Conservation (phyloP, 495 filamentous ascomycete species). For the Penicillium fimorum region DNA sequence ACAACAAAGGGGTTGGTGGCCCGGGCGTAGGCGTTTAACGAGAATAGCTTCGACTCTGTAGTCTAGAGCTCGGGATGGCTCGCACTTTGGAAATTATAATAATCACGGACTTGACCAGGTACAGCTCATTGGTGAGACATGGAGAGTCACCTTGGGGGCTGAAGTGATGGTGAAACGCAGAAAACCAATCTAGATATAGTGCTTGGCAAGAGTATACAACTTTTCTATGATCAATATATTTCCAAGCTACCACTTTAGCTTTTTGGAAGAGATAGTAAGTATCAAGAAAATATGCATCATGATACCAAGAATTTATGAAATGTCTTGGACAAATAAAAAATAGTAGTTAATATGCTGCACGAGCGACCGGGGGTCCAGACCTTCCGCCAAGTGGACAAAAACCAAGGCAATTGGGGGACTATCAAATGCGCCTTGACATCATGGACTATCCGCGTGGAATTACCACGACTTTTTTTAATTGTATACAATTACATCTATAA, state of each 20-base stretch:
- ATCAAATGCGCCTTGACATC: slow-evolving; percentile 28
- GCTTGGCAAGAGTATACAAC: too few species aligned
- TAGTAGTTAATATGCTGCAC: slow-evolving; percentile 8
- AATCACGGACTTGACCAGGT: too few species aligned
- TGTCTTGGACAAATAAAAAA: not conserved
- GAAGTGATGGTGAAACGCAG: slow-evolving; percentile 8
- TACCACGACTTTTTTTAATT: not conserved
- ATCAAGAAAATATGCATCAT: not conserved
- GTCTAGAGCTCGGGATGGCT: too few species aligned
- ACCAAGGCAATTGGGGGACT: slow-evolving; percentile 28
- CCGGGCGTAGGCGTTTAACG: slow-evolving; percentile 11
- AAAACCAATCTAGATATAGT: slow-evolving; percentile 7
- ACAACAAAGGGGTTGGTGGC: slow-evolving; percentile 8
- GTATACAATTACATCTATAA: too few species aligned
- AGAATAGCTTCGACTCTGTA: not conserved
- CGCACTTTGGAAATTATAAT: not conserved
- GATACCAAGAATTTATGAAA: not conserved
- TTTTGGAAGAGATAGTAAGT: not conserved
- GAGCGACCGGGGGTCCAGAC: slow-evolving; percentile 18
- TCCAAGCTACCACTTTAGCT: not conserved
- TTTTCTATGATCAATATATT: too few species aligned
- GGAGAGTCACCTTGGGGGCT: slow-evolving; percentile 5
- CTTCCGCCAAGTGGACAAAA: slow-evolving; percentile 19
- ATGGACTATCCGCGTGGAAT: slow-evolving; percentile 20
- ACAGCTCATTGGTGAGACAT: slow-evolving; percentile 9